These are phyloP conservation scores for Emydomyces testavorans DNA, from an alignment of 2,329 filamentous ascomycete genomes.

Conservation along the genomic window DNA sequence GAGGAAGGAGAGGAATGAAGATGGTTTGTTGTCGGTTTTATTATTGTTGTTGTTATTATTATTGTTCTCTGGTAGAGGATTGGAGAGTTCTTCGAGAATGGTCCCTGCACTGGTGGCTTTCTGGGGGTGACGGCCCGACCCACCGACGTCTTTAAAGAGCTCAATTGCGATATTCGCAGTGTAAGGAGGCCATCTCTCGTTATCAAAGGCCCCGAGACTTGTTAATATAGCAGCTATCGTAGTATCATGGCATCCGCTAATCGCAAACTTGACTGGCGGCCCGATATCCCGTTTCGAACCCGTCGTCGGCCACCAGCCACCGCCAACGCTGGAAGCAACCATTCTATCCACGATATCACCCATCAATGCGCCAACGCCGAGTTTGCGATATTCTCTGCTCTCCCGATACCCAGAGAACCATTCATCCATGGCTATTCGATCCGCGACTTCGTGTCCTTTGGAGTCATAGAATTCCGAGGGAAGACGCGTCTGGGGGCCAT, in stretches of 20 bases:
- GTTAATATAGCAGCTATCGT: constrained; percentile 70
- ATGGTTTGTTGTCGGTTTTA: constrained; percentile 17
- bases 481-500: constrained; percentile 65
- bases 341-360: constrained; percentile 72
- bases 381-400: constrained; percentile 70
- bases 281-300: constrained; percentile 34
- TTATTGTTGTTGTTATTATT: constrained; percentile 7
- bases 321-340: constrained; percentile 52
- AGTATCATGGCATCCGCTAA: constrained; percentile 87
- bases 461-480: constrained; percentile 80
- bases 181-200: constrained; percentile 75
- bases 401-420: constrained; percentile 86
- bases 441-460: constrained; percentile 56
- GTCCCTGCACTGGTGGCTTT: constrained; percentile 14
- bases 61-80: constrained; percentile 17
- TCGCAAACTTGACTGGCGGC: constrained; percentile 55
- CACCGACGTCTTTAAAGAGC: constrained; percentile 55
- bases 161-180: constrained; percentile 88
- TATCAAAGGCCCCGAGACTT: constrained; percentile 66
- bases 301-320: constrained; percentile 44
- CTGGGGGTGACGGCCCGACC: constrained; percentile 12
- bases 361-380: constrained; percentile 75
- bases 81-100: constrained; percentile 21
- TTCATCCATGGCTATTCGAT: constrained; percentile 69
- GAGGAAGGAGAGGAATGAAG: constrained; percentile 27